phyloP scores from a whole-genome alignment of 164 flowering plant genomes.

The Liriodendron chinense region DNA sequence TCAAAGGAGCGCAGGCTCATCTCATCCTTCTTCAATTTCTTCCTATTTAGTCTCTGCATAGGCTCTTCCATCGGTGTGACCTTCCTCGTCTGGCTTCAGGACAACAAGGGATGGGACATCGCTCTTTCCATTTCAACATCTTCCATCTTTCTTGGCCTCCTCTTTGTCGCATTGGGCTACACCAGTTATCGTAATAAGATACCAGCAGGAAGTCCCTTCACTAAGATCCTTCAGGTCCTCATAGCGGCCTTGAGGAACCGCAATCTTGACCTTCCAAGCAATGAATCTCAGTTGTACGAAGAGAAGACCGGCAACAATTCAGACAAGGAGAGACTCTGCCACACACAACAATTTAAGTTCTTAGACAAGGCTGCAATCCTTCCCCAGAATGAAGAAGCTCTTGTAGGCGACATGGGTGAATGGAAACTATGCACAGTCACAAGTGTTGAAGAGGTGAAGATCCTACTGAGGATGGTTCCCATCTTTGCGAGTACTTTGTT shows the following conservation, averaged over 20 bases:
- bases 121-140: constrained; percentile 6
- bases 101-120: constrained; percentile 26
- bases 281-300: constrained; percentile 1
- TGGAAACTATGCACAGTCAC: constrained; percentile 49
- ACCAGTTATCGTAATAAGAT: constrained; percentile 10
- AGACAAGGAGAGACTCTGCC: constrained; percentile 2
- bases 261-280: background rate
- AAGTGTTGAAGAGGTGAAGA: constrained; percentile 52
- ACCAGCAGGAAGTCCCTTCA: constrained; percentile 17
- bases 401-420: constrained; percentile 13
- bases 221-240: constrained; percentile 16
- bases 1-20: constrained; percentile 19
- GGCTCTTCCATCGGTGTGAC: constrained; percentile 33
- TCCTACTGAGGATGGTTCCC: constrained; percentile 37
- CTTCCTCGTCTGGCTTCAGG: constrained; percentile 35
- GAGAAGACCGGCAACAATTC: background rate
- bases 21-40: constrained; percentile 38
- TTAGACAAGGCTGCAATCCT: constrained; percentile 13
- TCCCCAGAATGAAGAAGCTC: background rate
- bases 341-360: constrained; percentile 18
- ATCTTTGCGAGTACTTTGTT: constrained; percentile 43
- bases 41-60: constrained; percentile 25
- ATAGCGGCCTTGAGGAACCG: constrained; percentile 19
- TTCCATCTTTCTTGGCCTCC: constrained; percentile 10
- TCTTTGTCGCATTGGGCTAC: constrained; percentile 6